A percentile compares a stretch with the other conserved stretches of the same genome.
phyloP scores from a whole-genome alignment of 23 red algal species.

The Gracilaria caudata region DNA sequence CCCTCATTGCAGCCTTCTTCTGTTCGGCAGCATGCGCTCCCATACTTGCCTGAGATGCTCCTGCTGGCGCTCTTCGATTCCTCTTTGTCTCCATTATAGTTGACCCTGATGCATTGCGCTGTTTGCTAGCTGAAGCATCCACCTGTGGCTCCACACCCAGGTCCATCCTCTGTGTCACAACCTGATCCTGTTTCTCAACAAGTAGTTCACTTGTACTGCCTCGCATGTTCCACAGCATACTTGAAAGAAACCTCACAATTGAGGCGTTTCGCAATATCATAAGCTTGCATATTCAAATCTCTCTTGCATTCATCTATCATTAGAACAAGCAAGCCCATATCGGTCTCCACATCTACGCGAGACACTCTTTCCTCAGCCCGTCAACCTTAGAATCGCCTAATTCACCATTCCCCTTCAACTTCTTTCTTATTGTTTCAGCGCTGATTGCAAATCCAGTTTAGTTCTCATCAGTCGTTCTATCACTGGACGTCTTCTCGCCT shows the following conservation, averaged over 20 bases:
- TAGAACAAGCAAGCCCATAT: constrained; percentile 75
- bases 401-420: constrained; percentile 43
- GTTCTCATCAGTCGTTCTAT: constrained; percentile 43
- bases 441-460: constrained; percentile 33
- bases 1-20: constrained; percentile 4
- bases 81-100: neutral
- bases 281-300: constrained; percentile 69
- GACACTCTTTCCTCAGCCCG: constrained; percentile 28
- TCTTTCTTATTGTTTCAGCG: constrained; percentile 27
- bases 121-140: neutral
- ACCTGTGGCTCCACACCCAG: neutral
- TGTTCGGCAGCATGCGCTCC: neutral
- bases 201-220: constrained; percentile 72
- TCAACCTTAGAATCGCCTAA: constrained; percentile 55
- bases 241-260: constrained; percentile 58
- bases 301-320: constrained; percentile 77
- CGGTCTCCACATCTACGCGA: constrained; percentile 51
- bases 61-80: constrained; percentile 4
- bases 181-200: constrained; percentile 48
- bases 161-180: constrained; percentile 44
- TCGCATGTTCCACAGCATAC: constrained; percentile 69
- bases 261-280: constrained; percentile 79
- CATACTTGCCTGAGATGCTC: constrained; percentile 38
- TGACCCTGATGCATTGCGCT: neutral
- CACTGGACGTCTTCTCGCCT: constrained; percentile 30